Evolutionary conservation across 139 green algal genomes (phyloP).

Genomic region (Auxenochlorella pyrenoidosa): DNA sequence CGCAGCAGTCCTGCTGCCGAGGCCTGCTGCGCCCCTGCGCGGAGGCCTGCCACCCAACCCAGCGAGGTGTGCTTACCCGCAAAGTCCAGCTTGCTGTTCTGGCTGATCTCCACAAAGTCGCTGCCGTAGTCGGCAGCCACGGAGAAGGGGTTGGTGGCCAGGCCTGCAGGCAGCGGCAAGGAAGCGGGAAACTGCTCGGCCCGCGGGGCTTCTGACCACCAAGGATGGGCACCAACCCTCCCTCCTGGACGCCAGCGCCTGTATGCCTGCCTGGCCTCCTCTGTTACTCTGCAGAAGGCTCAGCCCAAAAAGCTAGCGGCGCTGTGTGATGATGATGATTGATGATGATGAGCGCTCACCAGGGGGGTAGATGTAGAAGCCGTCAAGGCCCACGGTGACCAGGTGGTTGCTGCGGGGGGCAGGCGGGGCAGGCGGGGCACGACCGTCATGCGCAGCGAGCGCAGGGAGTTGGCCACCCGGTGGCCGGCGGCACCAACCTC

Average conservation of each 20-base stretch:
- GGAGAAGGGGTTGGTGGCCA: slow-evolving; percentile 4
- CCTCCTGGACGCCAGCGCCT: too few species aligned
- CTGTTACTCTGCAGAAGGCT: too few species aligned
- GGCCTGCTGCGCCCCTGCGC: not conserved
- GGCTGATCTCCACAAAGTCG: not conserved
- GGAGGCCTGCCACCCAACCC: not conserved
- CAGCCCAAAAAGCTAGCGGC: too few species aligned
- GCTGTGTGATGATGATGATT: too few species aligned
- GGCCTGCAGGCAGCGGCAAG: not conserved
- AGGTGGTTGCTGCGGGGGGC: slow-evolving; percentile 46
- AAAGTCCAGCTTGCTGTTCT: not conserved
- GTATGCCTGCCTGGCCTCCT: not conserved
- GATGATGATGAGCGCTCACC: not conserved
- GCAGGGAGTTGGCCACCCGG: too few species aligned
- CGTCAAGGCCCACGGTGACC: slow-evolving; percentile 57
- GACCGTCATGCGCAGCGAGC: too few species aligned
- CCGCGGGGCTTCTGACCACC: too few species aligned
- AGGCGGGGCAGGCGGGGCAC: not conserved
- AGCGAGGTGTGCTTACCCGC: not conserved
- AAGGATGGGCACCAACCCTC: not conserved
- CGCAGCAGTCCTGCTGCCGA: not conserved
- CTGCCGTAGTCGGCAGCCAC: not conserved
- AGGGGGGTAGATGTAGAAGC: slow-evolving; percentile 40
- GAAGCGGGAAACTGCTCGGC: too few species aligned
- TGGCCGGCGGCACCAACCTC: too few species aligned